Conservation (phyloP, 2,329 filamentous ascomycete species). For the Neurospora sp. region DNA sequence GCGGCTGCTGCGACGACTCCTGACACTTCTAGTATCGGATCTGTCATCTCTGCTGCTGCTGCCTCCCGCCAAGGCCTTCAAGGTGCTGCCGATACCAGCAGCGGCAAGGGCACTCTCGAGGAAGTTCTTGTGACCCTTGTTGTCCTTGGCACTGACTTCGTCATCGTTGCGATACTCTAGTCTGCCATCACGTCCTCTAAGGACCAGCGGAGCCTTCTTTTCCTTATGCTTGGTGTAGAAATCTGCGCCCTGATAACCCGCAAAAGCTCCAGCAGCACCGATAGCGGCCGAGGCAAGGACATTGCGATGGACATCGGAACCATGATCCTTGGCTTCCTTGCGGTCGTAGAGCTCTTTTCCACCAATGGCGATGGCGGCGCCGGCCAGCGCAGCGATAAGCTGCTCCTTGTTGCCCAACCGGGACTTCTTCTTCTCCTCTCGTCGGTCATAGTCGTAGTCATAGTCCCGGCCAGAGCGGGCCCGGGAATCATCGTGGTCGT, state of each 20-base stretch:
- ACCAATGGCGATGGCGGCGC: slow-evolving; percentile 53
- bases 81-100: slow-evolving; percentile 50
- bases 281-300: slow-evolving; percentile 49
- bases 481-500: slow-evolving; percentile 42
- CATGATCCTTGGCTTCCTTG: slow-evolving; percentile 43
- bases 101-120: slow-evolving; percentile 52
- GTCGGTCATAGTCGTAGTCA: slow-evolving; percentile 36
- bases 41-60: slow-evolving; percentile 29
- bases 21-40: slow-evolving; percentile 38
- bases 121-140: slow-evolving; percentile 54
- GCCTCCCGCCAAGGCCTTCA: slow-evolving; percentile 47
- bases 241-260: slow-evolving; percentile 53
- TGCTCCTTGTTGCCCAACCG: slow-evolving; percentile 53
- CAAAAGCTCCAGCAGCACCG: slow-evolving; percentile 53
- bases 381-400: slow-evolving; percentile 55
- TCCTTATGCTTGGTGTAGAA: slow-evolving; percentile 49
- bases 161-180: slow-evolving; percentile 50
- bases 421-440: slow-evolving; percentile 38
- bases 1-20: slow-evolving; percentile 30
- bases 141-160: slow-evolving; percentile 41
- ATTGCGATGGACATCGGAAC: slow-evolving; percentile 43
- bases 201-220: slow-evolving; percentile 42
- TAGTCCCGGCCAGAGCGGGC: slow-evolving; percentile 29
- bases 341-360: slow-evolving; percentile 59
- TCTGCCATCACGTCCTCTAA: slow-evolving; percentile 44